A percentile compares a stretch with the other conserved stretches of the same genome.
Conservation (phyloP, 495 filamentous ascomycete genomes). For the Parachaetomium inaequale region DNA sequence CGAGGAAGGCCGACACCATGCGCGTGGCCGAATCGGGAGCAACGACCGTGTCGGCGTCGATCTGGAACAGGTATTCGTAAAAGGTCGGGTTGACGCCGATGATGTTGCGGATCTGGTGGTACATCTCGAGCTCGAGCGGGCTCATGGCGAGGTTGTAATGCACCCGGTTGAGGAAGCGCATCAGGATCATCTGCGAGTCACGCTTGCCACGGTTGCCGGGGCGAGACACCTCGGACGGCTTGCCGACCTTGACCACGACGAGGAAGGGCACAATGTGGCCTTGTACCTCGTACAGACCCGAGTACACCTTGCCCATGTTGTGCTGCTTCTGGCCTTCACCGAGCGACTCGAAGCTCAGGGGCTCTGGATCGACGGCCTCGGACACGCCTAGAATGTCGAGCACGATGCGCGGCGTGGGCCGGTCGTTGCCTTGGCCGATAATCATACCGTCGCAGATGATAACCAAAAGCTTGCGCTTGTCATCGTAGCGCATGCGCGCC, state of each 20-base stretch:
- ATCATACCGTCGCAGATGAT: slow-evolving; percentile 99
- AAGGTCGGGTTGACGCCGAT: slow-evolving; percentile 98
- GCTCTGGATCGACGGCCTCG: slow-evolving; percentile 92
- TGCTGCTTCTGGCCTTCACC: slow-evolving; percentile 96
- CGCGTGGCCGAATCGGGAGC: slow-evolving; percentile 86
- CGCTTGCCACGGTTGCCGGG: slow-evolving; percentile 98
- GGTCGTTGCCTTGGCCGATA: slow-evolving; percentile 96
- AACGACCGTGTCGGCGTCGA: slow-evolving; percentile 96
- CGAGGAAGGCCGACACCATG: slow-evolving; percentile 85
- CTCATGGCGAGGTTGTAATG: slow-evolving; percentile 96
- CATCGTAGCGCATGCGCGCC: slow-evolving; percentile 93
- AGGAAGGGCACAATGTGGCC: slow-evolving; percentile 98
- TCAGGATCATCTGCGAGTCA: slow-evolving; percentile 96
- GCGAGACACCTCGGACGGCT: slow-evolving; percentile 92
- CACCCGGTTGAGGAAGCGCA: slow-evolving; percentile 97
- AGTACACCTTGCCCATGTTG: slow-evolving; percentile 99
- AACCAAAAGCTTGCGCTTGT: slow-evolving; percentile 94
- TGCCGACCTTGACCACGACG: slow-evolving; percentile 95
- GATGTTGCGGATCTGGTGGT: slow-evolving; percentile 97
- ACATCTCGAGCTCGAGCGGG: slow-evolving; percentile 95
- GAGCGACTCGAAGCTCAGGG: slow-evolving; percentile 93
- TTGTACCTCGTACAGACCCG: slow-evolving; percentile 94
- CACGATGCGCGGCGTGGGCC: slow-evolving; percentile 91
- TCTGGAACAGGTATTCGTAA: slow-evolving; percentile 95
- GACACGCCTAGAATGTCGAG: slow-evolving; percentile 95